Percentiles rank a stretch among this genome's conserved stretches.
Conservation (phyloP, 208 protist species). For the Acanthamoeba healyi region DNA sequence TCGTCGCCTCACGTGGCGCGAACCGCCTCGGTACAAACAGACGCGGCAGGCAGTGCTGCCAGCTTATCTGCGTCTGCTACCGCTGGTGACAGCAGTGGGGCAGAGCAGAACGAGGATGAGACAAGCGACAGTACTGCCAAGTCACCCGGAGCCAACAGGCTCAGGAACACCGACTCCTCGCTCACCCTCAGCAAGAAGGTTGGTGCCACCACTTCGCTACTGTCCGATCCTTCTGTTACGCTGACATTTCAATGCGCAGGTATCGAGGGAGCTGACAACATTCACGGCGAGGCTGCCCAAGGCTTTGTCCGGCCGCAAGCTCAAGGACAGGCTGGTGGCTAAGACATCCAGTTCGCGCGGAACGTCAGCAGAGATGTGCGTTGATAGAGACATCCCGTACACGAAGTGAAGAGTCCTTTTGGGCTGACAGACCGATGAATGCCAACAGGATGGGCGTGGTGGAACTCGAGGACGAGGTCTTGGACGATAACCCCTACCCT, state of each 20-base stretch:
- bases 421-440: no score
- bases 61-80: no score
- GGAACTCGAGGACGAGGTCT: background rate
- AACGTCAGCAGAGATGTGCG: background rate
- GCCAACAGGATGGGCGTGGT: background rate
- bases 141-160: background rate
- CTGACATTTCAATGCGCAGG: background rate
- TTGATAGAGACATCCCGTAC: no score
- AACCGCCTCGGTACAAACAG: no score
- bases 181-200: background rate
- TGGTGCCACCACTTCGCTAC: no score
- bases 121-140: background rate
- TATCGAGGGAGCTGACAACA: background rate
- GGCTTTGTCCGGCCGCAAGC: background rate
- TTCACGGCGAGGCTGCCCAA: constrained; percentile 1
- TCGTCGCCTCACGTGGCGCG: no score
- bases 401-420: no score
- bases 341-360: background rate
- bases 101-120: background rate
- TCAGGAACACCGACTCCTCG: background rate
- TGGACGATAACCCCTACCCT: background rate
- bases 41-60: no score
- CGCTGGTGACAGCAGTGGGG: no score
- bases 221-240: no score
- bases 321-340: background rate